Evolutionary conservation across 192 early-diverging fungal genomes (phyloP), one percentile per base, ranked within the genome.

Genomic region (Cetraspora pellucida): DNA sequence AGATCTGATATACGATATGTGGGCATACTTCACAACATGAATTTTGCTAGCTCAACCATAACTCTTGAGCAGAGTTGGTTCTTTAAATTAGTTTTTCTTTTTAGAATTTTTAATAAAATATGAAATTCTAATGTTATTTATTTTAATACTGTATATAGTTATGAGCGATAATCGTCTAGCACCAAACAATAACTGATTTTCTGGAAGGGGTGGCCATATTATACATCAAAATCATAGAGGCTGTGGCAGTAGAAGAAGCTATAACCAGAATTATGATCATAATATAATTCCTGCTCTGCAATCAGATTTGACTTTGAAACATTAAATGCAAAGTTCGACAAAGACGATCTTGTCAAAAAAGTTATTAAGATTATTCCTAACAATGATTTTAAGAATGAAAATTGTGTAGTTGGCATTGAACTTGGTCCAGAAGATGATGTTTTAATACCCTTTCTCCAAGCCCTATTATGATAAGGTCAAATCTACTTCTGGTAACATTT

Each of bases 401-500:
- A 74, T 59, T 52, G 66, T 72, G 54, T 67, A 59, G 81, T 76
- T 27, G 82, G 87, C 1, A 81, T 81, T 60, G 63, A 68, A 2
- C 80, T 68, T 19, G 81, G 44, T 45, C 82, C 75, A 54, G 77
- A 74, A 57, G 83, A 85, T 13, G 83, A 86, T 46, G 77, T 86
- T 43, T 81, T 87, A 43, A 86, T 85, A 49, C 83, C 88, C 17
- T 82, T 85, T 1, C 82, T n/a, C 82, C 6, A 78, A 90, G 13
- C 77, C 67, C 7, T 93, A 91, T 74, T 97, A 98, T 81, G 84
- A 91, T 75, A 93, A 92, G 72, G 89, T 86, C 25, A 85, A 85
- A 72, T 92, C 91, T 43, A 97, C 97, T 86, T 98, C 97, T 88
- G 97, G 97, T 82, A 93, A 98, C 82, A 97, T 99, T 81, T 96